Evolutionary conservation across 352 stramenopile species (phyloP).

Genomic region (Heterotrichella gracilis): DNA sequence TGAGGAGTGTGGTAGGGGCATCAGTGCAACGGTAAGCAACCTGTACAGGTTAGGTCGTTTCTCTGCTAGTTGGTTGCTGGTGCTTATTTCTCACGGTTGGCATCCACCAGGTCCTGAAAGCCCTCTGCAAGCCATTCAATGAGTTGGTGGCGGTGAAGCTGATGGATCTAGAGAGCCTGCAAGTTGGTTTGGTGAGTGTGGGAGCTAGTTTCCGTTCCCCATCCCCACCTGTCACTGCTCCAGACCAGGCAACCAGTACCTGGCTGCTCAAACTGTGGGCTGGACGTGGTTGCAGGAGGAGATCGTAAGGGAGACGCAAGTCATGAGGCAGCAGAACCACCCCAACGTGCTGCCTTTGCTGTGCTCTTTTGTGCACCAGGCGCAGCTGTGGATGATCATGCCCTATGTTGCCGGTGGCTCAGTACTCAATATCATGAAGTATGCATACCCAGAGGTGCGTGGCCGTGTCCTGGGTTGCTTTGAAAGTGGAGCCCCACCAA

Average conservation of each 20-base stretch:
- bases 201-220: slow-evolving; percentile 21
- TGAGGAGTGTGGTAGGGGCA: no score
- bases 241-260: neutral
- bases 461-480: no score
- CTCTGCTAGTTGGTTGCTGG: no score
- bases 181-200: slow-evolving; percentile 16
- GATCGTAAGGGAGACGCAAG: slow-evolving; percentile 54
- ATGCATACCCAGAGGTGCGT: no score
- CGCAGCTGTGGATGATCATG: slow-evolving; percentile 87
- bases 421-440: slow-evolving; percentile 79
- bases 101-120: no score
- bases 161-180: slow-evolving; percentile 76
- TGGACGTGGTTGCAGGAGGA: slow-evolving; percentile 35
- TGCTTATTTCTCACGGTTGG: no score
- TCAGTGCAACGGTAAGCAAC: no score
- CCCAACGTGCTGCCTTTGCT: slow-evolving; percentile 85
- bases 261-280: neutral
- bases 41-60: no score
- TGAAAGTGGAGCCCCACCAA: slow-evolving; percentile 13
- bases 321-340: slow-evolving; percentile 90
- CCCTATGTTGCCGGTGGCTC: slow-evolving; percentile 95
- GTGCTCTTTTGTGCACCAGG: slow-evolving; percentile 75
- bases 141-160: slow-evolving; percentile 78
- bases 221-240: slow-evolving; percentile 11
- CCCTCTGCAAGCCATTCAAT: no score